phyloP scores from a whole-genome alignment of 2,329 filamentous ascomycete genomes.

The Moelleriella libera region DNA sequence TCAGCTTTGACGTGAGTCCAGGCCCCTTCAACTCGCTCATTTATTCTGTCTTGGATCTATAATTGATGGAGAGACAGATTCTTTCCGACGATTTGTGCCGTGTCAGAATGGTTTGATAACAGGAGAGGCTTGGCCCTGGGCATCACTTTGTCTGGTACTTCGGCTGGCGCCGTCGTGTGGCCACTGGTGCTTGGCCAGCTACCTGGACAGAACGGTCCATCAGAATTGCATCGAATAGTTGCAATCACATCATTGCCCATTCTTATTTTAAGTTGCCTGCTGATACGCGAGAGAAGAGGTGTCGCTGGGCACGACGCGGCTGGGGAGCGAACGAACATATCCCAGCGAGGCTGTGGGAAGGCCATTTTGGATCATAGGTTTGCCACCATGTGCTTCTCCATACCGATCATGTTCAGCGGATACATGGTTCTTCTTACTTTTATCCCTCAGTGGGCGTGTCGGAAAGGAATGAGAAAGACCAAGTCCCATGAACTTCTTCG shows the following conservation, averaged over 20 bases:
- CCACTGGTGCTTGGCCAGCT: conserved; percentile 11
- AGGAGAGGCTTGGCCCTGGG: conserved; percentile 16
- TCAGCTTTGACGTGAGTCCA: conserved; percentile 18
- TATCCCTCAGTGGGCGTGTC: conserved; percentile 34
- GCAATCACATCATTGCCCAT: conserved; percentile 11
- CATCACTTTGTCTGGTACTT: conserved; percentile 15
- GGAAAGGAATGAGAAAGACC: conserved; percentile 11
- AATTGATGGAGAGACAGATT: conserved; percentile 7
- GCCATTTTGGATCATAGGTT: conserved; percentile 12
- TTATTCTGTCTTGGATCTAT: neutral
- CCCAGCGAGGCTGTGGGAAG: conserved; percentile 11
- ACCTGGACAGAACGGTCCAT: conserved; percentile 2
- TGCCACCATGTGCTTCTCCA: conserved; percentile 7
- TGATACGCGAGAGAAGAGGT: conserved; percentile 13
- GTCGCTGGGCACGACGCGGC: conserved; percentile 6
- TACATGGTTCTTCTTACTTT: conserved; percentile 16
- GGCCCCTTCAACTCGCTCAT: neutral
- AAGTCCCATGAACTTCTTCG: conserved; percentile 27
- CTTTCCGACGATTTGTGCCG: conserved; percentile 16
- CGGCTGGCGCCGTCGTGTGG: conserved; percentile 17
- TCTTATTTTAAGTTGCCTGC: conserved; percentile 11
- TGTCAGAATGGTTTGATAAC: conserved; percentile 17
- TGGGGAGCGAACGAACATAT: conserved; percentile 3
- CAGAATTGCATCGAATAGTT: conserved; percentile 9
- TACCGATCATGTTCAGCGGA: conserved; percentile 14